phyloP scores from a whole-genome alignment of 2,329 filamentous ascomycete genomes.

The Venturia asperata region DNA sequence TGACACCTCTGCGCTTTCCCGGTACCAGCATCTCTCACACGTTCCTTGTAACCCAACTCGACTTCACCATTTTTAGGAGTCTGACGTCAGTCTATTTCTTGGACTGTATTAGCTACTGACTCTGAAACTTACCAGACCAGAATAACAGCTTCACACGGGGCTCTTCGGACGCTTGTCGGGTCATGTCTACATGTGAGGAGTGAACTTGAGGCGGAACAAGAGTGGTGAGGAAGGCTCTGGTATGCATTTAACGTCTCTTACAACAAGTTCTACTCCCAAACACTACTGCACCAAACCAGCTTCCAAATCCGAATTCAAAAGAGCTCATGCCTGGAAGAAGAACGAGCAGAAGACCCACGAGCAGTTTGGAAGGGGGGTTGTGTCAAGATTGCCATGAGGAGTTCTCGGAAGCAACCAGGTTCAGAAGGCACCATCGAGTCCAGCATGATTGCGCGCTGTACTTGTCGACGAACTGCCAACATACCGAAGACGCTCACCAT shows the following conservation, averaged over 20 bases:
- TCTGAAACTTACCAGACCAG: too few relatives aligned
- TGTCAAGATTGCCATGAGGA: neutral
- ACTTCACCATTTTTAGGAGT: too few relatives aligned
- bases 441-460: neutral
- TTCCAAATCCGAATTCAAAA: neutral
- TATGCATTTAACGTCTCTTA: neutral
- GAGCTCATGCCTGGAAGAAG: neutral
- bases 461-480: neutral
- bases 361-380: neutral
- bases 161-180: too few relatives aligned
- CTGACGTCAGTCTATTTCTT: too few relatives aligned
- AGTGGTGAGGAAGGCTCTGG: neutral
- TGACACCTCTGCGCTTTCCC: too few relatives aligned
- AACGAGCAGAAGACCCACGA: neutral
- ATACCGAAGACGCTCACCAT: neutral
- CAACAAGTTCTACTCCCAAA: neutral
- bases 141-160: too few relatives aligned
- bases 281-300: neutral
- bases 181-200: too few relatives aligned
- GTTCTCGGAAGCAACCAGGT: neutral
- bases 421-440: neutral
- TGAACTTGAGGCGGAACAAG: too few relatives aligned
- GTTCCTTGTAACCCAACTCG: too few relatives aligned
- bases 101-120: too few relatives aligned
- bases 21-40: too few relatives aligned